Conservation (phyloP, 306 rosid genomes). For the Cicer yamashitae region DNA sequence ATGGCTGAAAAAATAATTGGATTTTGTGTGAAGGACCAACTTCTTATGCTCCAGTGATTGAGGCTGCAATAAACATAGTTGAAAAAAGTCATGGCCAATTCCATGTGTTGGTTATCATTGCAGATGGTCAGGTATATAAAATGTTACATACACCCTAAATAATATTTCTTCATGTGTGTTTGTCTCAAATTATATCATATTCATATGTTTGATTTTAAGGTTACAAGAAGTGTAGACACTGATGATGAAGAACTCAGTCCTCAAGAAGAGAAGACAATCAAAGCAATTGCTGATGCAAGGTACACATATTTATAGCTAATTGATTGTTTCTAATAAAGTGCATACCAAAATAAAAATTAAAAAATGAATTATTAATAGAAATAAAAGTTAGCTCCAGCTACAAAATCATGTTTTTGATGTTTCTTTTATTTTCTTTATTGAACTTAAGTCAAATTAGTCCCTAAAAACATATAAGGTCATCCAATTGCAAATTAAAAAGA, state of each 20-base stretch:
- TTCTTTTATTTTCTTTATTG: background rate
- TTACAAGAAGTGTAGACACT: constrained; percentile 72
- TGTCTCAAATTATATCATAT: constrained; percentile 11
- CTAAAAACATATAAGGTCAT: background rate
- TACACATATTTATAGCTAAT: constrained; percentile 39
- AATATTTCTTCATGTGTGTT: background rate
- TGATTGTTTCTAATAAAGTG: no score
- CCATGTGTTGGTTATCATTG: constrained; percentile 84
- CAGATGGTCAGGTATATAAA: constrained; percentile 84
- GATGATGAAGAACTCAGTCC: constrained; percentile 69
- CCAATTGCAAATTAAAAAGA: no score
- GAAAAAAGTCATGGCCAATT: constrained; percentile 85
- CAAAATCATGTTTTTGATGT: background rate
- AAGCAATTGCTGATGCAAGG: constrained; percentile 88
- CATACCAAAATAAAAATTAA: no score
- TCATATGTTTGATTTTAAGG: constrained; percentile 55
- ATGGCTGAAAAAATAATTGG: constrained; percentile 39
- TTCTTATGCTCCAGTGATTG: constrained; percentile 81
- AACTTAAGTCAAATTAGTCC: background rate
- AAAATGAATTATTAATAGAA: no score
- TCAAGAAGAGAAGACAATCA: constrained; percentile 84
- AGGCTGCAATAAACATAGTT: constrained; percentile 88
- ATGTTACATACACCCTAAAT: background rate
- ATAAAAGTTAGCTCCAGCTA: no score
- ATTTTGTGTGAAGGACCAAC: constrained; percentile 78